Percentiles rank a stretch among this genome's conserved stretches.
phyloP scores from a whole-genome alignment of 495 filamentous ascomycete genomes.

The Xylaria longipes region DNA sequence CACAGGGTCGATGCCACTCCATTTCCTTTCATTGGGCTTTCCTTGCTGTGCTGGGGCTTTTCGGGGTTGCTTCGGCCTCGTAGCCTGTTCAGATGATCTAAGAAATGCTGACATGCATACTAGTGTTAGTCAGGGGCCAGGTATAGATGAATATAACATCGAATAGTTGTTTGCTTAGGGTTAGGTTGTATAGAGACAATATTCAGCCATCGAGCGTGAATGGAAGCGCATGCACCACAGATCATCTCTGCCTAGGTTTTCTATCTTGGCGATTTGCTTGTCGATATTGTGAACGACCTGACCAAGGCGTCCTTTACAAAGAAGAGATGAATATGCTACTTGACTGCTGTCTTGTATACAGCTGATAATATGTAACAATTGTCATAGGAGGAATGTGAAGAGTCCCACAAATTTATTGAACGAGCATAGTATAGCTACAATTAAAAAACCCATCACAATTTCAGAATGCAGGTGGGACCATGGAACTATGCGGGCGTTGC shows the following conservation, averaged over 20 bases:
- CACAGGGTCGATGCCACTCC: neutral
- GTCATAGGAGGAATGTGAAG: neutral
- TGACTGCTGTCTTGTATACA: neutral
- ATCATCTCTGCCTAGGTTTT: neutral
- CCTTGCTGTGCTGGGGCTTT: neutral
- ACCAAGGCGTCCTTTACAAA: neutral
- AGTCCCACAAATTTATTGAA: neutral
- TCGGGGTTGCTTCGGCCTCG: slow-evolving; percentile 11
- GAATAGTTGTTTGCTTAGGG: neutral
- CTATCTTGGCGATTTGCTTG: neutral
- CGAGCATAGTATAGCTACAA: neutral
- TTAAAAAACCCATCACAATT: neutral
- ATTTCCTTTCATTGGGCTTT: neutral
- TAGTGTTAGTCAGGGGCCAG: neutral
- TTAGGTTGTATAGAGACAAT: neutral
- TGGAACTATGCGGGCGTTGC: neutral
- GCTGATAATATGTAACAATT: neutral
- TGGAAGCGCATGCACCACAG: neutral
- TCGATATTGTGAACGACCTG: neutral
- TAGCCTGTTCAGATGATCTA: neutral
- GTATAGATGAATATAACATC: neutral
- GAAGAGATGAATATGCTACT: neutral
- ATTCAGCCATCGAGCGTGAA: neutral
- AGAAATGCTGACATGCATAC: neutral
- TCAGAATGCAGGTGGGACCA: neutral